Evolutionary conservation across 805 yeast species (phyloP).

Genomic region (Wickerhamiella australiensis): DNA sequence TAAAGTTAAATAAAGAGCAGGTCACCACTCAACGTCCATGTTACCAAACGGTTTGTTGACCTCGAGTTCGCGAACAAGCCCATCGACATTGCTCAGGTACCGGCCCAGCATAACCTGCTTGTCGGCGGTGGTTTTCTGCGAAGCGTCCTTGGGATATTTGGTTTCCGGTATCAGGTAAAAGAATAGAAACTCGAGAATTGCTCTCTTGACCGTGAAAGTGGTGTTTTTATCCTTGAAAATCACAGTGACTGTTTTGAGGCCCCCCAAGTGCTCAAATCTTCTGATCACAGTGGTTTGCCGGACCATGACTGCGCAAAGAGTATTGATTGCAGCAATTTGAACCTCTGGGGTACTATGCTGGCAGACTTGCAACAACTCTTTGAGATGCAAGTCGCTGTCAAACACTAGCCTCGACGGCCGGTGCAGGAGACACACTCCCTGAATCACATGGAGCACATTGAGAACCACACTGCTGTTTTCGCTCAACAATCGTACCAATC

Average conservation of each 20-base stretch:
- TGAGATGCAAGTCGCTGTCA: constrained; percentile 30
- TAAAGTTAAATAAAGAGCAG: background rate
- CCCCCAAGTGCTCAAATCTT: constrained; percentile 44
- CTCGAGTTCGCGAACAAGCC: constrained; percentile 36
- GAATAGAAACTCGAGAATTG: constrained; percentile 55
- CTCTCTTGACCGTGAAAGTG: constrained; percentile 45
- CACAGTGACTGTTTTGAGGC: constrained; percentile 42
- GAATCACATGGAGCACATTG: constrained; percentile 29
- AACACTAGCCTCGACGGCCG: constrained; percentile 43
- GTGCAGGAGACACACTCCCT: constrained; percentile 52
- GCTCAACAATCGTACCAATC: constrained; percentile 22
- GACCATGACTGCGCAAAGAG: constrained; percentile 47
- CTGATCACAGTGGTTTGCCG: constrained; percentile 47
- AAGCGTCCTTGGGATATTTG: constrained; percentile 17
- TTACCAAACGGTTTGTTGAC: constrained; percentile 40
- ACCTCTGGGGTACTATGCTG: constrained; percentile 18
- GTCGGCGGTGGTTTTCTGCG: constrained; percentile 33
- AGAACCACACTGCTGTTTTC: background rate
- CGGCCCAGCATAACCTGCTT: constrained; percentile 35
- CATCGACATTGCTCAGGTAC: constrained; percentile 36
- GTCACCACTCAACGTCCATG: constrained; percentile 37
- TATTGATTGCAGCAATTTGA: constrained; percentile 36
- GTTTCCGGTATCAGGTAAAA: constrained; percentile 58
- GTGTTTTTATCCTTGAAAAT: constrained; percentile 33
- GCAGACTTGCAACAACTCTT: constrained; percentile 13